Evolutionary conservation across 352 stramenopile species (phyloP), one percentile per base, ranked within the genome.

Genomic region (Pythium sp.): DNA sequence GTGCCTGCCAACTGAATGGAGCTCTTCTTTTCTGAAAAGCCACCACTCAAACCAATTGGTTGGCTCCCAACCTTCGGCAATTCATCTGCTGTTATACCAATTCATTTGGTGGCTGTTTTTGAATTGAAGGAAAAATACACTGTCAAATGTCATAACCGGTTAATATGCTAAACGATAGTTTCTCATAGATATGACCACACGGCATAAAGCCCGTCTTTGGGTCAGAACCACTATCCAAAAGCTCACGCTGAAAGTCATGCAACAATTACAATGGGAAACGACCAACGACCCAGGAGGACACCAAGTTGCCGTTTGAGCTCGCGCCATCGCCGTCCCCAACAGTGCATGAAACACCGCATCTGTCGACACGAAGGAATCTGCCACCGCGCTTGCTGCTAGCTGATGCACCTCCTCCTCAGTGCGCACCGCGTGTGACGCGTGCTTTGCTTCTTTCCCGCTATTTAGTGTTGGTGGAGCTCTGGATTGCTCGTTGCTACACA

Each of bases 1-100:
- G 28, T 64, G 36, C 46, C 9, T 38, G 20, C 58, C 41, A 32
- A 57, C 59, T 65, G 59, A 65, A 65, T 22, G 18, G 59, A 57
- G 59, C 59, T 51, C 58, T 36, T 8, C 22, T 26, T 36, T 36
- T 9, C 36, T 64, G 46, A 65, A 65, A 53, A 65, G 41, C 59
- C 43, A 65, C 59, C 43, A 57, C 26, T 65, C 59, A 57, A 65
- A 51, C 15, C 43, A 51, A 51, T 65, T 65, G 59, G 59, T 65
- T 65, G 58, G 41, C 38, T 64, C 58, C 24, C 24, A 64, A 30
- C 26, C 58, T 9, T 18, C 2, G 1, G 53, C 53, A 64, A 65
- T 65, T 65, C 24, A 63, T 53, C n/a, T 60, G 11, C 5, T n/a
- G n/a, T n/a, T n/a, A n/a, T n/a, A n/a, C n/a, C 53, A 64, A 65